Conservation (phyloP, 1,284 basidiomycete genomes). For the Gymnopus androsaceus region DNA sequence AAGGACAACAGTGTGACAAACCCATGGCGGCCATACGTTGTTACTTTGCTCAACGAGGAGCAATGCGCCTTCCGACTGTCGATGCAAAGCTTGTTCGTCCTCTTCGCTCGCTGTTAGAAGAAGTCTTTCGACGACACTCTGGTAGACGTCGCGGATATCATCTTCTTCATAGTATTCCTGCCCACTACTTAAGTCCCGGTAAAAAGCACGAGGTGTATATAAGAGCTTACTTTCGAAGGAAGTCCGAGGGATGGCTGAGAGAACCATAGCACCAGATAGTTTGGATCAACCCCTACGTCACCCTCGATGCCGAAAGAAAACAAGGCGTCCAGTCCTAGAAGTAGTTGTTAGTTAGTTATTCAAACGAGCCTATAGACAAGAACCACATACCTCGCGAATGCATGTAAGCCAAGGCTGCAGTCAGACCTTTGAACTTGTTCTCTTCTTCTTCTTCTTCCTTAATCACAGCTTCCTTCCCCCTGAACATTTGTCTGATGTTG, state of each 20-base stretch:
- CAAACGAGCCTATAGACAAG: too few species aligned
- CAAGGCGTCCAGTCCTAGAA: conserved; percentile 76
- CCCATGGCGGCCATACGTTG: conserved; percentile 79
- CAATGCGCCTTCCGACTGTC: background rate
- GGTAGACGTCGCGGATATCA: conserved; percentile 71
- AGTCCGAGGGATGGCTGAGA: conserved; percentile 84
- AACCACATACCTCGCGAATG: conserved; percentile 85
- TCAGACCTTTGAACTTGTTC: conserved; percentile 51
- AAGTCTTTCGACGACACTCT: conserved; percentile 70
- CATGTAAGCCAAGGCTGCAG: conserved; percentile 82
- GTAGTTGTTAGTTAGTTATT: too few species aligned
- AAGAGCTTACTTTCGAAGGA: conserved; percentile 72
- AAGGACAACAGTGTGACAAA: too few species aligned
- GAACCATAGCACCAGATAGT: conserved; percentile 85
- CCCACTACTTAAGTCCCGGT: conserved; percentile 9
- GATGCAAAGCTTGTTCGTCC: conserved; percentile 29
- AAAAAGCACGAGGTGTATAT: background rate
- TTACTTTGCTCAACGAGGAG: conserved; percentile 26
- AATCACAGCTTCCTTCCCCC: conserved; percentile 38
- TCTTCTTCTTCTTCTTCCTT: conserved; percentile 18
- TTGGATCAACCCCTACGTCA: conserved; percentile 88
- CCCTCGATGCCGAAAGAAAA: conserved; percentile 85
- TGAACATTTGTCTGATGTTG: conserved; percentile 57
- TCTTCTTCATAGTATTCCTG: conserved; percentile 92
- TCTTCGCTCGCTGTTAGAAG: conserved; percentile 65